Evolutionary conservation across 805 yeast genomes (phyloP), one percentile per base, ranked within the genome.

Genomic region (Metschnikowia peoriensis): DNA sequence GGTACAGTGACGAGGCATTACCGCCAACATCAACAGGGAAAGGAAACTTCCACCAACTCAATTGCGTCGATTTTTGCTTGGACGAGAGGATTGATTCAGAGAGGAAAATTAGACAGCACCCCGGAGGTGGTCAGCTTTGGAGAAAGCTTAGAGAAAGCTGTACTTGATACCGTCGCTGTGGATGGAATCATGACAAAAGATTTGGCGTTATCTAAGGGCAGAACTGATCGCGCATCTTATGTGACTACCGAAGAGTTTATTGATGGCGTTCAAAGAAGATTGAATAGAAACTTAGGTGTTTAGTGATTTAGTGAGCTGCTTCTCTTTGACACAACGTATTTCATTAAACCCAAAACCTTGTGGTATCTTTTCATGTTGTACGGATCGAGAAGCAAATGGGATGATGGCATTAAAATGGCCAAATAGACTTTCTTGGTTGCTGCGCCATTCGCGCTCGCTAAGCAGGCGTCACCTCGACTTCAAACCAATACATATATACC

Each of bases 1-100:
- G 94, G 94, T 62, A 88, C 94, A 15, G 94, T 88, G 57, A 88
- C 94, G 34, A 84, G 94, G 80, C 94, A 88, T 66, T 88, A 76
- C 74, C 85, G 93, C 80, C 88, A 83, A 69, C 83, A 85, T 62
- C 93, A 88, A 71, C 82, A 82, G 65, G 93, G 93, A 56, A 84
- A 86, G 66, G 89, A 86, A 67, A 88, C 94, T 8, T 86, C 92
- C 5, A 88, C 94, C 50, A 88, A 88, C 72, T 87, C 94, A 7
- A 88, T 88, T 69, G 94, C 94, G 5, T 85, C 91, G 16, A 88
- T 88, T 53, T 88, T 86, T 62, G 94, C 94, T 32, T 88, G 94
- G 94, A 69, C 91, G n/a, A 81, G 92, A 72, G 94, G 93, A 66
- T 70, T 88, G 50, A 83, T 84, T 57, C 90, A 87, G 70, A 85